Base-by-base conservation (phyloP, 192 early-diverging fungal genomes). In the Cetraspora pellucida region DNA sequence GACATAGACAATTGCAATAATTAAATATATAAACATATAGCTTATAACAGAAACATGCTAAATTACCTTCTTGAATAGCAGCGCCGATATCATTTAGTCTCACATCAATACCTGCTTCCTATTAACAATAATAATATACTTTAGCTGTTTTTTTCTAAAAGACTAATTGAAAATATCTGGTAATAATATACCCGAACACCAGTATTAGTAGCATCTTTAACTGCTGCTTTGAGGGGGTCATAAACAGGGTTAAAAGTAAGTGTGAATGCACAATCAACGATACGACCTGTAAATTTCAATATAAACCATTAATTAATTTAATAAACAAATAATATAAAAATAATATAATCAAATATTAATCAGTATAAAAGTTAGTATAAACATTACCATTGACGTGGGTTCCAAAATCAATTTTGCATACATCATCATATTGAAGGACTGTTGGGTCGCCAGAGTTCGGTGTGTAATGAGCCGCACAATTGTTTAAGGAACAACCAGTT, bases 351-450 rank as follows among this genome's bases (percentile, higher is more conserved):
- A 13, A 49, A 49, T 70, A 6, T 60, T 10, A 70, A 70, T 10
- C 19, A 71, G 10, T 27, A 67, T 27, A 61, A 49, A 30, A 78
- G 74, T 21, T n/a, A 78, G 30, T 59, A 72, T 50, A 21, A 74
- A n/a, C 50, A 37, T 50, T 81, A 89, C 92, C 96, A 72, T 93
- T 93, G 30, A 98, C 90, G 31, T 99, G 97, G 3, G 90, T 90
- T 73, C 97, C 97, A 85, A 99, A 94, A 81, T 99, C 97, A 25
- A 99, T 85, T 89, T 99, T 99, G 85, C 95, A 88, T 11, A 99
- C 95, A 85, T 98, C 97, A 54, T 90, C 95, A 54, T 96, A 87
- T 70, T 89, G 67, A 60, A 99, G 68, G 2, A 97, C 93, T 8
- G 94, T 96, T 72, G 90, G 93, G 77, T 99, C 96, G 10, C 97